Evolutionary conservation across 495 filamentous ascomycete genomes (phyloP).

Genomic region (Penicillium mononematosum): DNA sequence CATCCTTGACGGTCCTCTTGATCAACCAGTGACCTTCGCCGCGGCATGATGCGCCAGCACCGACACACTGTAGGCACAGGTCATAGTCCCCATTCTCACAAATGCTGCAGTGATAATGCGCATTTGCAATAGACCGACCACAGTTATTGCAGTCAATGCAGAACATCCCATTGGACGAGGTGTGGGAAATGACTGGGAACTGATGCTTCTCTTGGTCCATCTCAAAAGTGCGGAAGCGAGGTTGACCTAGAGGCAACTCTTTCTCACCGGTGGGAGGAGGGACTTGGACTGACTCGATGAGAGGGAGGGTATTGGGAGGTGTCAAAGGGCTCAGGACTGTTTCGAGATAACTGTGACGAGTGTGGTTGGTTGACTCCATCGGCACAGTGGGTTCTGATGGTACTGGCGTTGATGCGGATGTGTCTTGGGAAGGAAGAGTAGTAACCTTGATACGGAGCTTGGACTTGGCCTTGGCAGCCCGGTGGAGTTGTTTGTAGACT

Average conservation of each 20-base stretch:
- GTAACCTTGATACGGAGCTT: constrained; percentile 85
- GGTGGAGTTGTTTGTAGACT: constrained; percentile 95
- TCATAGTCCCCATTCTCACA: constrained; percentile 96
- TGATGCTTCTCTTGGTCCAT: constrained; percentile 29
- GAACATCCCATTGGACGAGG: constrained; percentile 38
- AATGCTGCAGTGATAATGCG: constrained; percentile 90
- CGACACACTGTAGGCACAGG: constrained; percentile 78
- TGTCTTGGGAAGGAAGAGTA: constrained; percentile 26
- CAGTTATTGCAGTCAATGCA: constrained; percentile 94
- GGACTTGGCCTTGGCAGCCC: constrained; percentile 96
- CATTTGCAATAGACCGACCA: constrained; percentile 68
- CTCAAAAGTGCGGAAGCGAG: constrained; percentile 34
- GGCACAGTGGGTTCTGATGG: constrained; percentile 13
- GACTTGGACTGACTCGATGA: not conserved
- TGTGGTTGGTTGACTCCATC: constrained; percentile 17
- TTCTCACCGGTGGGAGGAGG: not conserved
- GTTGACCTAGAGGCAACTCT: constrained; percentile 12
- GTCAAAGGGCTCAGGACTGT: constrained; percentile 41
- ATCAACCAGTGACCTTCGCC: constrained; percentile 86
- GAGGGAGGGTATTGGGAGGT: constrained; percentile 5
- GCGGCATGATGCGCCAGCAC: constrained; percentile 70
- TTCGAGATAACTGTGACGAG: constrained; percentile 43
- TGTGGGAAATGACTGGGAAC: constrained; percentile 35
- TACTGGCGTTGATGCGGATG: constrained; percentile 8
- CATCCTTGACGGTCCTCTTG: constrained; percentile 78